phyloP scores from a whole-genome alignment of 2,329 filamentous ascomycete genomes.

The Botrytis pseudocinerea region DNA sequence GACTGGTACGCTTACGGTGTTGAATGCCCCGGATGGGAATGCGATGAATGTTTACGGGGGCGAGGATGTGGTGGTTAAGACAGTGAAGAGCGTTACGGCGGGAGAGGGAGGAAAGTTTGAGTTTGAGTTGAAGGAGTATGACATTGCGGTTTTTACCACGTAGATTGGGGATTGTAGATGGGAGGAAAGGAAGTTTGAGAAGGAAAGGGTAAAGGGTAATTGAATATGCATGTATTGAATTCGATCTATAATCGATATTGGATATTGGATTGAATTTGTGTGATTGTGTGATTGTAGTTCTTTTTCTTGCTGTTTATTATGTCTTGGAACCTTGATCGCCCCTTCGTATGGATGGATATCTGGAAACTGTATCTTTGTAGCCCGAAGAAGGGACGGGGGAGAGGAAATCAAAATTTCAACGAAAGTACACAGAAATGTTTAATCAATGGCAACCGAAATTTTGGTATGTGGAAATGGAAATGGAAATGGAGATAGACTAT shows the following conservation, averaged over 20 bases:
- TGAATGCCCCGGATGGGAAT: conserved; percentile 15
- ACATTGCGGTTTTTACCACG: conserved; percentile 25
- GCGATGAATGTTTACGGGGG: conserved; percentile 18
- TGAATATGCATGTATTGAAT: neutral
- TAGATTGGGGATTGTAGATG: neutral
- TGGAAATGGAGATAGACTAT: no score
- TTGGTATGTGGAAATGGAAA: no score
- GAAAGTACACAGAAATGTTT: no score
- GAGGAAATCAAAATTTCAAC: no score
- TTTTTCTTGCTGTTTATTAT: no score
- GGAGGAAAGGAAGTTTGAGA: no score
- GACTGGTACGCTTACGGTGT: conserved; percentile 7
- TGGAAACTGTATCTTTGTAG: no score
- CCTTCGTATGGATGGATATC: no score
- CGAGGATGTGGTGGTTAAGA: conserved; percentile 12
- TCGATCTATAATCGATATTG: neutral
- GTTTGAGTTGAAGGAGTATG: conserved; percentile 24
- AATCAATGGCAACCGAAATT: no score
- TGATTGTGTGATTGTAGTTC: neutral
- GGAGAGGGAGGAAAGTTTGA: conserved; percentile 13
- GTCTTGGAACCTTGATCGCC: no score
- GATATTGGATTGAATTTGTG: no score
- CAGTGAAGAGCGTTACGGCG: neutral
- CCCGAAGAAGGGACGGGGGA: no score
- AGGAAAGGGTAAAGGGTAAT: neutral